Evolutionary conservation across 495 filamentous ascomycete species (phyloP), one percentile per base, ranked within the genome.

Genomic region (Glonium stellatum): DNA sequence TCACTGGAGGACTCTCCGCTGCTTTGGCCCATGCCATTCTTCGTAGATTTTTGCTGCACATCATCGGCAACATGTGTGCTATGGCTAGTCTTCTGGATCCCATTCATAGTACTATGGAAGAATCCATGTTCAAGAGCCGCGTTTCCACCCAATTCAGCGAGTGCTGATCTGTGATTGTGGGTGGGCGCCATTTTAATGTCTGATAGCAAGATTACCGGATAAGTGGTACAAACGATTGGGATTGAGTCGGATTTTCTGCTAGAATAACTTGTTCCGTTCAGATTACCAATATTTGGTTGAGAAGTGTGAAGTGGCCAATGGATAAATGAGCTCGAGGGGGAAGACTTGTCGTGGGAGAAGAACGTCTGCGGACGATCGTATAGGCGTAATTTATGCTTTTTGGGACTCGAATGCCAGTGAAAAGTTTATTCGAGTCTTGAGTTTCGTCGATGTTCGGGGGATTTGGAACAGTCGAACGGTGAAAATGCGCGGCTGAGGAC

Each of bases 371-470:
- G 48, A 51, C 48, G 48, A 51, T 25, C 19, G 13, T 23, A 23
- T 57, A 39, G 53, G 62, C 39, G 49, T 41, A 34, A 61, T 62
- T 65, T 55, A 58, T 63, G 60, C 64, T 59, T 48, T 44, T 57
- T 61, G 58, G 60, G 49, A 39, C 44, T 39, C 63, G 59, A 68
- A 71, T 60, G 50, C 58, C 57, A 59, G 18, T 42, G 22, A 31
- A 19, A 52, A 64, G 49, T 54, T 42, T 55, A 44, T 51, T 59
- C 57, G 60, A 64, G 65, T 58, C 61, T 48, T 57, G 44, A 41
- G 49, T 35, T 58, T 55, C 50, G 60, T 64, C 61, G 61, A 59
- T 59, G 61, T 61, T 59, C 61, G 23, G 55, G n/a, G 15, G 47
- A 61, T 41, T 55, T 42, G 54, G 48, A 54, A 41, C 48, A 47